Percentiles rank a stretch among this genome's conserved stretches.
phyloP scores from a whole-genome alignment of 2,329 filamentous ascomycete species.

The Madurella mycetomatis region DNA sequence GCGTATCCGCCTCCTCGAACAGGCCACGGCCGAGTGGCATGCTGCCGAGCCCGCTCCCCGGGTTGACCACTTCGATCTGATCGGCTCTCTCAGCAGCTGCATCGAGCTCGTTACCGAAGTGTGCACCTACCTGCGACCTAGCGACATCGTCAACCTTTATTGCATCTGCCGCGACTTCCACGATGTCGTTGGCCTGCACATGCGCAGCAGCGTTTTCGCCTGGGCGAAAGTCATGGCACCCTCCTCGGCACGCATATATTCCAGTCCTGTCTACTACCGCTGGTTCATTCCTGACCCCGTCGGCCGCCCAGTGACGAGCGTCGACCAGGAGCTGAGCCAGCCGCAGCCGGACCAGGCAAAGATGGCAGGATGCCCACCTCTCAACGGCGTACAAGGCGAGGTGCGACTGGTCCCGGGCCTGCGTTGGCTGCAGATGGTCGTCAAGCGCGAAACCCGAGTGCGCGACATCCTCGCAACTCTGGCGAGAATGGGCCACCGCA shows the following conservation, averaged over 20 bases:
- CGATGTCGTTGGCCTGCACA: constrained; percentile 52
- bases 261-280: constrained; percentile 54
- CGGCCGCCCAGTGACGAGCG: constrained; percentile 37
- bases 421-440: constrained; percentile 63
- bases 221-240: constrained; percentile 53
- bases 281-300: constrained; percentile 59
- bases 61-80: constrained; percentile 35
- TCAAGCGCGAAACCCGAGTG: constrained; percentile 52
- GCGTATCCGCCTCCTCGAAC: constrained; percentile 12
- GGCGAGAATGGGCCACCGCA: constrained; percentile 52
- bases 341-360: constrained; percentile 8
- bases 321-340: constrained; percentile 18
- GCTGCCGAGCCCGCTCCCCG: not conserved
- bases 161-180: constrained; percentile 60
- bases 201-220: constrained; percentile 53
- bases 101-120: constrained; percentile 53
- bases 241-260: constrained; percentile 53
- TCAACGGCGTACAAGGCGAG: constrained; percentile 23
- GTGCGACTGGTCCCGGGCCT: constrained; percentile 57
- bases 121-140: constrained; percentile 48
- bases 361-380: not conserved
- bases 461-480: constrained; percentile 61
- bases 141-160: constrained; percentile 61
- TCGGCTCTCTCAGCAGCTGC: constrained; percentile 40
- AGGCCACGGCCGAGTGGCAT: constrained; percentile 11